Evolutionary conservation across 441 rosid species (phyloP), one percentile per base, ranked within the genome.

Genomic region (Raphanus hybrid): DNA sequence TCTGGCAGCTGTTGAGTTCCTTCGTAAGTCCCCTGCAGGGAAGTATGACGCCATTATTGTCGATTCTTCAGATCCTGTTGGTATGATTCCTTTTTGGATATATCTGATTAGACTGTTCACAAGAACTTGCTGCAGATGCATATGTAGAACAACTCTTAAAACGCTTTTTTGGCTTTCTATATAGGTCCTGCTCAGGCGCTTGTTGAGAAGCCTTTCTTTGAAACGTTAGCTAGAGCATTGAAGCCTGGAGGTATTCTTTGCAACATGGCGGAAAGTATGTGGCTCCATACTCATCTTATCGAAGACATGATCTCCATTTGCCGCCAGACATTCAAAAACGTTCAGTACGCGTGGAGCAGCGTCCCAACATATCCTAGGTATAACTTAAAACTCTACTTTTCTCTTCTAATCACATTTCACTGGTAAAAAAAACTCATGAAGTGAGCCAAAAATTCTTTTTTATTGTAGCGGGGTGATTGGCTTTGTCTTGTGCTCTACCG

Each of bases 281-380:
- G 99, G 99, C 98, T 96, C 48, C 99, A 93, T 75, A 92, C 99
- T n/a, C 99, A 96, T 85, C 93, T 96, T 71, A 90, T 96, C 68
- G 81, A 96, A 82, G 96, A 90, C 71, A 90, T 93, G 96, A 85
- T 96, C 67, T 81, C 90, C 50, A 84, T 89, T 60, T 93, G 98
- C 71, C 83, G 77, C 23, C 96, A 90, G 80, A 92, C 87, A 67
- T 96, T 96, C 85, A 91, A 87, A 78, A 89, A 85, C 75, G 98
- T 96, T 43, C 92, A 84, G 43, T 96, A 96, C 81, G 99, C 98
- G 18, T 96, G 99, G 98, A 80, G 97, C 59, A 93, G 91, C 78
- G 97, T 96, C 77, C 99, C 99, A 26, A 92, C 98, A 29, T 93
- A 91, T 88, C 99, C 99, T 79, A 96, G 99, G 97, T 92, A 80